Percentiles rank a stretch among this genome's conserved stretches.
Conservation (phyloP, 192 early-diverging fungal species). For the Radiomyces spectabilis region DNA sequence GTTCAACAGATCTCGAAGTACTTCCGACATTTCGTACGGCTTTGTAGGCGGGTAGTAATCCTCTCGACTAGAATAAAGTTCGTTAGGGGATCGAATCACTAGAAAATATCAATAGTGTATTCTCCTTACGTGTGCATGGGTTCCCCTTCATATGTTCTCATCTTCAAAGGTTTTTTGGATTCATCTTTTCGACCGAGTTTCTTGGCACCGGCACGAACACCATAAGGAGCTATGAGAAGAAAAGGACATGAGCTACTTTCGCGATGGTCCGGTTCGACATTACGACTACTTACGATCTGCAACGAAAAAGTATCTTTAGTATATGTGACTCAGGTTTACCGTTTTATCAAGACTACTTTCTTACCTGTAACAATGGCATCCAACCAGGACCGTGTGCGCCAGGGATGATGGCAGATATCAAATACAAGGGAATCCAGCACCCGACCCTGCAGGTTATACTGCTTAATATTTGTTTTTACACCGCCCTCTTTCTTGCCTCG, state of each 20-base stretch:
- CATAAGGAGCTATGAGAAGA: slow-evolving; percentile 69
- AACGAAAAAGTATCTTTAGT: too few relatives aligned
- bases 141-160: slow-evolving; percentile 36
- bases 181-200: slow-evolving; percentile 66
- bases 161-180: slow-evolving; percentile 29
- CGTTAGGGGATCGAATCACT: not conserved
- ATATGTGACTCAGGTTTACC: too few relatives aligned
- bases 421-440: slow-evolving; percentile 80
- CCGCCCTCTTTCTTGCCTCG: slow-evolving; percentile 67
- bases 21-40: slow-evolving; percentile 91
- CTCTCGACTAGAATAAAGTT: slow-evolving; percentile 24
- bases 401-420: slow-evolving; percentile 85
- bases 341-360: too few relatives aligned
- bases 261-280: too few relatives aligned
- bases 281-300: slow-evolving; percentile 2
- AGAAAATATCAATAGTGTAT: too few relatives aligned
- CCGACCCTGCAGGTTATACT: slow-evolving; percentile 66
- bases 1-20: slow-evolving; percentile 73
- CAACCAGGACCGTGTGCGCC: slow-evolving; percentile 54
- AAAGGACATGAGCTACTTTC: not conserved
- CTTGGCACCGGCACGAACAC: slow-evolving; percentile 95
- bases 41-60: slow-evolving; percentile 87
- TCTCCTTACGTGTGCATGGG: slow-evolving; percentile 35
- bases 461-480: slow-evolving; percentile 72
- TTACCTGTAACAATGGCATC: slow-evolving; percentile 92